These are phyloP conservation scores for Phytophthora sansomeana DNA, from an alignment of 352 stramenopile genomes.

Conservation along the genomic window DNA sequence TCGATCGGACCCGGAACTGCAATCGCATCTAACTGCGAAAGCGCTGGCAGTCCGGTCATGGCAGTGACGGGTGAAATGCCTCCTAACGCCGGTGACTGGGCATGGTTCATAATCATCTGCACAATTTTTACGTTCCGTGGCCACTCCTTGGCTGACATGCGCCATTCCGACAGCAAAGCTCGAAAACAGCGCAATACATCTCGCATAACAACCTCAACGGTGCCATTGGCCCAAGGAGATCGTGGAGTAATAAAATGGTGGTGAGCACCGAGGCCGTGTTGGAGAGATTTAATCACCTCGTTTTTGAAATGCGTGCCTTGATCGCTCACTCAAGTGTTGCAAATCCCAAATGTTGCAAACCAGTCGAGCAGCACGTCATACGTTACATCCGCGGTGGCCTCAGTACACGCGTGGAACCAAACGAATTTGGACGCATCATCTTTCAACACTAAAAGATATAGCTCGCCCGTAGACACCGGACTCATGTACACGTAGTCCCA, in stretches of 20 bases:
- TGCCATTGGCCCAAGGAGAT: constrained; percentile 40
- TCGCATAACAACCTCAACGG: constrained; percentile 41
- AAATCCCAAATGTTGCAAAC: constrained; percentile 37
- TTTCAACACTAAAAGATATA: constrained; percentile 42
- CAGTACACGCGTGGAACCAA: constrained; percentile 22
- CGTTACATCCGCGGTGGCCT: constrained; percentile 2
- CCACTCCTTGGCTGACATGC: not conserved
- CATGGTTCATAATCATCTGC: not conserved
- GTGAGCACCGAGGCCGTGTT: constrained; percentile 10
- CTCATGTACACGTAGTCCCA: constrained; percentile 42
- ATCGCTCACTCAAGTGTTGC: constrained; percentile 34
- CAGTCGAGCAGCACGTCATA: constrained; percentile 23
- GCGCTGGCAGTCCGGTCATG: too few relatives aligned
- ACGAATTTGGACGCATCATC: constrained; percentile 40
- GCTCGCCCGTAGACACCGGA: not conserved
- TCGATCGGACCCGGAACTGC: not conserved
- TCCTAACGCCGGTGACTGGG: not conserved
- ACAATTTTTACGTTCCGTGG: constrained; percentile 5
- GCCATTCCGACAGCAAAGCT: constrained; percentile 5
- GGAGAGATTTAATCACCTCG: constrained; percentile 21
- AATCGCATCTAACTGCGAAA: not conserved
- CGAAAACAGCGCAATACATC: constrained; percentile 22
- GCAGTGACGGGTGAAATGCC: not conserved
- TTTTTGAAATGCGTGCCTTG: constrained; percentile 44
- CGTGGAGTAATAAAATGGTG: constrained; percentile 40